Conservation (phyloP, 352 stramenopile species). For the Plasmopara viticola region DNA sequence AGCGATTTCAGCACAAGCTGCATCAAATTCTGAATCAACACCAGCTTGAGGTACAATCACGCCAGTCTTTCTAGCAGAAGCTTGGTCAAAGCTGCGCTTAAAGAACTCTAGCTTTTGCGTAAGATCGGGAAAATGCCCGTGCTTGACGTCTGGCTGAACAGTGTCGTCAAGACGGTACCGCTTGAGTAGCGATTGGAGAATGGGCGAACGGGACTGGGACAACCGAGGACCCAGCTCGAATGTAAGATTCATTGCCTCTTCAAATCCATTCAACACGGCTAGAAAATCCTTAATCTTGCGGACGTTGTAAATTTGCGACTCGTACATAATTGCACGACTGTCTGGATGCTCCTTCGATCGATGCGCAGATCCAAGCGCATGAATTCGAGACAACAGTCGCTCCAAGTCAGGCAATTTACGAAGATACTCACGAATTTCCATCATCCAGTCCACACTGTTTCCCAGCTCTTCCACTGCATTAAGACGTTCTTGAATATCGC, state of each 20-base stretch:
- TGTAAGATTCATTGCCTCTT: conserved; percentile 70
- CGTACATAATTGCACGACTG: conserved; percentile 97
- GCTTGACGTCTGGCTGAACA: conserved; percentile 9
- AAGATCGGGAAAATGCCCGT: conserved; percentile 88
- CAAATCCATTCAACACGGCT: conserved; percentile 88
- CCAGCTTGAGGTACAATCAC: conserved; percentile 92
- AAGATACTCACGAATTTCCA: conserved; percentile 81
- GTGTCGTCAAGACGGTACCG: conserved; percentile 21
- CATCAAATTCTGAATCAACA: conserved; percentile 93
- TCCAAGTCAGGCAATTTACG: conserved; percentile 94
- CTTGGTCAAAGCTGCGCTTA: conserved; percentile 94
- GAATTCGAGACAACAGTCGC: conserved; percentile 92
- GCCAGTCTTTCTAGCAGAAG: conserved; percentile 83
- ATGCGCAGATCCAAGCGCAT: conserved; percentile 90
- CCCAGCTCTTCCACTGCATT: conserved; percentile 96
- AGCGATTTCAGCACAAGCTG: conserved; percentile 83
- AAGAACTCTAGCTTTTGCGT: conserved; percentile 92
- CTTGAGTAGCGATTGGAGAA: conserved; percentile 54
- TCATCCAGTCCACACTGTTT: conserved; percentile 52
- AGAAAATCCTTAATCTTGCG: conserved; percentile 95
- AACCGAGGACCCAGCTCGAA: conserved; percentile 75
- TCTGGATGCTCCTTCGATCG: conserved; percentile 89
- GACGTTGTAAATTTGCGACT: conserved; percentile 94
- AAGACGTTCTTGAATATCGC: conserved; percentile 93
- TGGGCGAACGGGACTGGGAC: conserved; percentile 43